Evolutionary conservation across 352 stramenopile species (phyloP).

Genomic region (Pythium monospermum): DNA sequence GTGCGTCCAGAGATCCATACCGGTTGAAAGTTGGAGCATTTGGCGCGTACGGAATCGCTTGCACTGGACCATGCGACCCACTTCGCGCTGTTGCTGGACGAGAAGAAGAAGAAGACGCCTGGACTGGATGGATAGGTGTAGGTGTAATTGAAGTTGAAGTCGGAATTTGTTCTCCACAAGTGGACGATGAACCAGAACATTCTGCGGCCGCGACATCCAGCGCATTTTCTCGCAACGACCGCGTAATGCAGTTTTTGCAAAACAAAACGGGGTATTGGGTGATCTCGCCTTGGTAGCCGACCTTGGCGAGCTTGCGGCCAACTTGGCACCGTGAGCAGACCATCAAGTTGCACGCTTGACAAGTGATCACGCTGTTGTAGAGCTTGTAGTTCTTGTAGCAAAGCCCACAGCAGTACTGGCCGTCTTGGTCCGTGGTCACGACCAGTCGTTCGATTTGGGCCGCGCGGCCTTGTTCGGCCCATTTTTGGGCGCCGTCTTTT

Average conservation of each 20-base stretch:
- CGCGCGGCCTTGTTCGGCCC: constrained; percentile 4
- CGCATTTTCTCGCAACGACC: constrained; percentile 10
- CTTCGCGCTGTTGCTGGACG: neutral
- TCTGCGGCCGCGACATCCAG: constrained; percentile 10
- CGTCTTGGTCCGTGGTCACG: constrained; percentile 13
- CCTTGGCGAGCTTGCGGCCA: constrained; percentile 4
- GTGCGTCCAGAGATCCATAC: neutral
- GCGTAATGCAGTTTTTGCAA: constrained; percentile 20
- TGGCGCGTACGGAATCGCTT: neutral
- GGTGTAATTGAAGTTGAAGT: no score
- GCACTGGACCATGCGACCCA: no score
- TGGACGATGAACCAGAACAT: neutral
- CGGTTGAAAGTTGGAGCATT: no score
- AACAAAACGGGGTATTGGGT: constrained; percentile 15
- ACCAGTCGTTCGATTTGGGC: constrained; percentile 8
- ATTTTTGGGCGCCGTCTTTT: constrained; percentile 1
- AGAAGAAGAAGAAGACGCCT: neutral
- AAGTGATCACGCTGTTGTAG: constrained; percentile 22
- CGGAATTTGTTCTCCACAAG: neutral
- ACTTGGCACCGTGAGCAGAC: constrained; percentile 23
- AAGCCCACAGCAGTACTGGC: constrained; percentile 20
- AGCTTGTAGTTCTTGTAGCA: constrained; percentile 20
- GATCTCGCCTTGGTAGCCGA: constrained; percentile 6
- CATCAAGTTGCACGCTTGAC: constrained; percentile 23
- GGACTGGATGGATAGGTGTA: neutral